A percentile compares a stretch with the other conserved stretches of the same genome.
Evolutionary conservation across 768 basidiomycete species (phyloP).

Genomic region (Hypholoma sublateritium): DNA sequence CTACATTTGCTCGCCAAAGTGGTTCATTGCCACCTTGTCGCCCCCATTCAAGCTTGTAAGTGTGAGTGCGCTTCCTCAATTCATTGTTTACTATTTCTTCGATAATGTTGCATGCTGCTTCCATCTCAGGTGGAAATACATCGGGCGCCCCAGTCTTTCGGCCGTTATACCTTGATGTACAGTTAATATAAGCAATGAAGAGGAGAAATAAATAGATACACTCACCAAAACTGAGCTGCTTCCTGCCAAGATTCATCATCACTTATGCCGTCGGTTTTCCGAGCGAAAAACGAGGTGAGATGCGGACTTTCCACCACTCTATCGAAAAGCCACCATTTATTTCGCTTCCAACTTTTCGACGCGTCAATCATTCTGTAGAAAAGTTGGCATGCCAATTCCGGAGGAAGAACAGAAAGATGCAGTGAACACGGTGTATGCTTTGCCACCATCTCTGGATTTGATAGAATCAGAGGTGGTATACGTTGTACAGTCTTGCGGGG

Average conservation of each 20-base stretch:
- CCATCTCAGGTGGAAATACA: constrained; percentile 67
- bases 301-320: constrained; percentile 82
- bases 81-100: constrained; percentile 73
- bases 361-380: constrained; percentile 72
- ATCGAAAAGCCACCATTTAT: constrained; percentile 87
- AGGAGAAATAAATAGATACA: neutral
- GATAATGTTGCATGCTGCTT: constrained; percentile 71
- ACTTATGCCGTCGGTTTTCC: constrained; percentile 45
- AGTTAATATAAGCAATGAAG: neutral
- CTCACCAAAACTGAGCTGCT: constrained; percentile 74
- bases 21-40: constrained; percentile 18
- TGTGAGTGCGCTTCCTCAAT: constrained; percentile 54
- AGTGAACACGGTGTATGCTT: constrained; percentile 75
- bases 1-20: constrained; percentile 79
- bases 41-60: constrained; percentile 70
- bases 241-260: constrained; percentile 60
- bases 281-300: constrained; percentile 73
- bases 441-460: constrained; percentile 62
- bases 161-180: constrained; percentile 71
- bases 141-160: constrained; percentile 55
- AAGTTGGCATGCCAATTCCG: constrained; percentile 71
- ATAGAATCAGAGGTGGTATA: constrained; percentile 61
- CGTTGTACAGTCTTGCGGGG: constrained; percentile 32
- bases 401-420: constrained; percentile 67
- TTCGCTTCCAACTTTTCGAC: constrained; percentile 64